A percentile compares a stretch with the other conserved stretches of the same genome.
These are phyloP conservation scores for Pseudogymnoascus destructans DNA, from an alignment of 2,329 filamentous ascomycete genomes.

Conservation along the genomic window DNA sequence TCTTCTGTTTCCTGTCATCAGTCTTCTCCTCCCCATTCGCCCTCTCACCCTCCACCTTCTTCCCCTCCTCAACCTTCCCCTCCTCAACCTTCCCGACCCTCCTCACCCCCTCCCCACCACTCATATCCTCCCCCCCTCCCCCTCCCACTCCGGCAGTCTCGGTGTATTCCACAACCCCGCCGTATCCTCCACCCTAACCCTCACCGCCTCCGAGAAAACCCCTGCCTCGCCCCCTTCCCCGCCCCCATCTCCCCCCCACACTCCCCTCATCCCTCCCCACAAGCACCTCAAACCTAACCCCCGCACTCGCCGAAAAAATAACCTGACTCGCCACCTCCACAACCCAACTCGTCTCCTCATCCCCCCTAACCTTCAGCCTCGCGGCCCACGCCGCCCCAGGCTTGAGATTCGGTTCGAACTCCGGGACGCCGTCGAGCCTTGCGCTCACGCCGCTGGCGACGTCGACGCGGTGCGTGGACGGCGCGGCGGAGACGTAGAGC, in stretches of 20 bases:
- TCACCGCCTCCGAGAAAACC: slow-evolving; percentile 72
- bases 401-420: slow-evolving; percentile 94
- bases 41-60: slow-evolving; percentile 10
- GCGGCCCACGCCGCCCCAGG: slow-evolving; percentile 80
- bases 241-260: slow-evolving; percentile 30
- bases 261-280: slow-evolving; percentile 66
- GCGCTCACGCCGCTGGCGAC: not conserved
- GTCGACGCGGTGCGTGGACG: slow-evolving; percentile 43
- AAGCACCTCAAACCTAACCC: slow-evolving; percentile 76
- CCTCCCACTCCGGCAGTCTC: slow-evolving; percentile 51
- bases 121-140: slow-evolving; percentile 18
- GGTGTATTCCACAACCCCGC: slow-evolving; percentile 88
- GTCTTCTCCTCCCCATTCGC: slow-evolving; percentile 19
- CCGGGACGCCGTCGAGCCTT: slow-evolving; percentile 54
- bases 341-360: slow-evolving; percentile 55
- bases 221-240: slow-evolving; percentile 41
- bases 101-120: slow-evolving; percentile 18
- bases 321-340: slow-evolving; percentile 88
- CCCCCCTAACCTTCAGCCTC: slow-evolving; percentile 48
- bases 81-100: slow-evolving; percentile 13
- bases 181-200: slow-evolving; percentile 74
- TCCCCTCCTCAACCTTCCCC: slow-evolving; percentile 14
- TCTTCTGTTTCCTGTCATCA: slow-evolving; percentile 49
- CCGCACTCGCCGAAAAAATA: slow-evolving; percentile 79
- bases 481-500: slow-evolving; percentile 75